Conservation (phyloP, 164 flowering plant genomes). For the Aristolochia californica region DNA sequence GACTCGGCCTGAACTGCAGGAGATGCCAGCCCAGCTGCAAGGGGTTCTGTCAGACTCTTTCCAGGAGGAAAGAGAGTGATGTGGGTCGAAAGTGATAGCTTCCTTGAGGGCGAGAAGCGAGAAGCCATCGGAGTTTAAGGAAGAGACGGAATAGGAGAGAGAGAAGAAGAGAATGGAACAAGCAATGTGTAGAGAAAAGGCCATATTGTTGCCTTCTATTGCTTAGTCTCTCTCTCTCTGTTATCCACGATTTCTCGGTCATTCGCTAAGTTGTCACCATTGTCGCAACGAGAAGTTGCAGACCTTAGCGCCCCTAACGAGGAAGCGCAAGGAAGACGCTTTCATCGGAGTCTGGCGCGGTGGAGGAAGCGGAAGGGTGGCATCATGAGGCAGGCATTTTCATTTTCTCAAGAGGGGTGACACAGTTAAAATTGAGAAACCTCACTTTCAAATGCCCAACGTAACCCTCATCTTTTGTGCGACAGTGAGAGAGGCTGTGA, state of each 20-base stretch:
- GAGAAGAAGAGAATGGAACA: constrained; percentile 4
- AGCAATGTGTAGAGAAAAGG: constrained; percentile 5
- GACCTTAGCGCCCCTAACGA: neutral
- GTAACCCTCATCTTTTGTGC: too few species aligned
- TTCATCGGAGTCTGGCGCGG: too few species aligned
- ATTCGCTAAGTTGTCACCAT: neutral
- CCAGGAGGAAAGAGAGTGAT: constrained; percentile 44
- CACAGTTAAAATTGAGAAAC: neutral
- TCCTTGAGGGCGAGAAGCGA: constrained; percentile 85
- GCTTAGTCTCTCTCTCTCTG: neutral
- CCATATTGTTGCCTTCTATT: neutral
- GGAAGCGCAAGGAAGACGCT: neutral
- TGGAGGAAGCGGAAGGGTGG: too few species aligned
- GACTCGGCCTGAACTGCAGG: constrained; percentile 43
- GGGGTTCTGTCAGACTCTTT: constrained; percentile 48
- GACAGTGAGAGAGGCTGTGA: too few species aligned
- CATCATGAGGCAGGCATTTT: too few species aligned
- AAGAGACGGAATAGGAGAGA: constrained; percentile 6
- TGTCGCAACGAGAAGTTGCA: constrained; percentile 12
- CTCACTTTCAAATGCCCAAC: too few species aligned
- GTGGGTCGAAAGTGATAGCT: constrained; percentile 66
- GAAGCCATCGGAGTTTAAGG: constrained; percentile 77
- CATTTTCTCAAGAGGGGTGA: neutral
- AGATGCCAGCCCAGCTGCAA: constrained; percentile 69
- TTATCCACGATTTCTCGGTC: neutral